Base-by-base conservation (phyloP, 139 green algal species). In the Picochlorum sp. region DNA sequence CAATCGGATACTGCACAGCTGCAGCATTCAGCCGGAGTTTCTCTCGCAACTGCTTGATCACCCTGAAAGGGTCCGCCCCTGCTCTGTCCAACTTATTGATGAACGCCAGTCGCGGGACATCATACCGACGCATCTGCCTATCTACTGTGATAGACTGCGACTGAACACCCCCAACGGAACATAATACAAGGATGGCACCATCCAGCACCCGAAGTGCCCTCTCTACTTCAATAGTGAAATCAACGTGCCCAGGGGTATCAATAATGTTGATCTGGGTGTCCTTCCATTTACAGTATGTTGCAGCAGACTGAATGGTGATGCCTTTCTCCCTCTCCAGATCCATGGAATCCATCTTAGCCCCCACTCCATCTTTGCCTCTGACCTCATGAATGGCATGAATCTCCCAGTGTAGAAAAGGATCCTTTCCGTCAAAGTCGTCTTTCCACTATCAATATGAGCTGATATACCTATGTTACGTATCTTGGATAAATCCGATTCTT, bases 181-280 rank as follows among this genome's bases (percentile, higher is more conserved):
- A 99, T 24, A 99, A 81, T 61, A 99, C 91, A 59, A 99, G 79
- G 6, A 99, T 79, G 1, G 94, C 94, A 14, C 94, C 94, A 66
- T 98, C 94, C 68, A 98, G 77, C 65, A 98, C 94, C 10, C 94
- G 77, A 76, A 99, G 78, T 8, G 94, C 85, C 10, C 94, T 83
- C 76, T 98, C 94, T 55, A 98, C 92, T 76, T 99, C 93, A 38
- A 99, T 96, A 34, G 94, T 99, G 77, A 99, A 99, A 80, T 99
- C 94, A 32, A 99, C 92, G 78, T 98, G 93, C 4, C 87, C 90
- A 21, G 91, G 91, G 1, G 90, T 96, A 81, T 96, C 90, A 70
- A 99, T 98, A 77, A 99, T 98, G 81, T 99, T 99, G 82, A 99
- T 92, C 66, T 88, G 70, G 2, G 78, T 87, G 76, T 97, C 86